Evolutionary conservation across 2,329 filamentous ascomycete genomes (phyloP).

Genomic region (Diaporthe sp.): DNA sequence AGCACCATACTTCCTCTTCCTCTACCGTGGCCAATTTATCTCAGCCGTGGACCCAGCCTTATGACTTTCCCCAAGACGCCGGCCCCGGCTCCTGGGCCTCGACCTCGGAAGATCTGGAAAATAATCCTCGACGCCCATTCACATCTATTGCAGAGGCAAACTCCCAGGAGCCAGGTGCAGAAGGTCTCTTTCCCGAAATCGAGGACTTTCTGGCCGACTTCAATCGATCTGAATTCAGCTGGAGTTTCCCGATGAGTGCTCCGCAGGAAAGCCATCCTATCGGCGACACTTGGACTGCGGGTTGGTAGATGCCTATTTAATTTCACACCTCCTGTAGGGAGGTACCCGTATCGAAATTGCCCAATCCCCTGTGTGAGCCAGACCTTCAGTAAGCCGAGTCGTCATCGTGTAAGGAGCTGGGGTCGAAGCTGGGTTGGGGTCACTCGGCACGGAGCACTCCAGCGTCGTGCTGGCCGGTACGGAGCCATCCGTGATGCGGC

Average conservation of each 20-base stretch:
- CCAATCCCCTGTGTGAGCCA: no score
- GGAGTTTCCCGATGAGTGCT: background rate
- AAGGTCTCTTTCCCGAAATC: conserved; percentile 6
- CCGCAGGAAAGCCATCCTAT: background rate
- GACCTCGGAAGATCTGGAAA: background rate
- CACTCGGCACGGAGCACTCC: conserved; percentile 11
- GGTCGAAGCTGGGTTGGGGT: background rate
- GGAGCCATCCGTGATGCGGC: conserved; percentile 1
- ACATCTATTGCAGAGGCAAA: background rate
- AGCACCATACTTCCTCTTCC: background rate
- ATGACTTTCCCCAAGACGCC: background rate
- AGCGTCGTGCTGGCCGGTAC: background rate
- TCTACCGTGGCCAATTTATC: background rate
- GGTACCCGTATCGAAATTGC: background rate
- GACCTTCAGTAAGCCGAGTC: background rate
- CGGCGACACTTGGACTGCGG: background rate
- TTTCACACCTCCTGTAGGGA: background rate
- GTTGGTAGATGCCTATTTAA: background rate
- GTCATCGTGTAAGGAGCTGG: background rate
- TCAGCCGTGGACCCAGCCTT: background rate
- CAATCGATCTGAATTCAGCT: conserved; percentile 12
- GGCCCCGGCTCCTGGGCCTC: background rate
- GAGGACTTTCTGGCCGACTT: conserved; percentile 14
- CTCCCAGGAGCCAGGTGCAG: background rate
- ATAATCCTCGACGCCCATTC: background rate